Conservation (phyloP, 1,284 basidiomycete species). For the Inonotus hispidus region DNA sequence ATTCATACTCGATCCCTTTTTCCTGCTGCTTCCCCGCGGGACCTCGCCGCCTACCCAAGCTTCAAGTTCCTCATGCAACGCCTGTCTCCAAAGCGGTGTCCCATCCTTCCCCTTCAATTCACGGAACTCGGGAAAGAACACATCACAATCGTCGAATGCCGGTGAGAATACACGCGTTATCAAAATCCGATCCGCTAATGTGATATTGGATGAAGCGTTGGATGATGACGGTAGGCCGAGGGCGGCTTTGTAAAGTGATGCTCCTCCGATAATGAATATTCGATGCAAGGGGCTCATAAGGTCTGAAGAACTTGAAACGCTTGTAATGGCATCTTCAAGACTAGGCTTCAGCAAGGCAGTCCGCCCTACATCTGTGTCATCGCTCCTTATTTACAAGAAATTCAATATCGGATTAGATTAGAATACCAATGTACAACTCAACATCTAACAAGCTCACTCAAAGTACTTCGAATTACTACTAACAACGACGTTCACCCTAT, state of each 20-base stretch:
- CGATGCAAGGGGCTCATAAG: constrained; percentile 35
- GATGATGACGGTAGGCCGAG: constrained; percentile 40
- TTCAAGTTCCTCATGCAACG: constrained; percentile 56
- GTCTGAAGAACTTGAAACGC: constrained; percentile 12
- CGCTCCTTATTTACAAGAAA: not conserved
- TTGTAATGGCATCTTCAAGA: constrained; percentile 18
- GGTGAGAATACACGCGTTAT: constrained; percentile 81
- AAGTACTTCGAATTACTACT: constrained; percentile 59
- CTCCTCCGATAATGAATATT: constrained; percentile 87
- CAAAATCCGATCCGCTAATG: constrained; percentile 67
- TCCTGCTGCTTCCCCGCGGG: constrained; percentile 68
- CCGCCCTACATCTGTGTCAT: not conserved
- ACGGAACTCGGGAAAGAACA: constrained; percentile 77
- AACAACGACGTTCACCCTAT: constrained; percentile 79
- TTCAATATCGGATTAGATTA: not conserved
- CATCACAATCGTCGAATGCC: constrained; percentile 78
- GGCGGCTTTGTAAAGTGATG: constrained; percentile 74
- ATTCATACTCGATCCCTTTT: constrained; percentile 79
- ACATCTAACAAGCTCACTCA: constrained; percentile 48
- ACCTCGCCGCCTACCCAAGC: constrained; percentile 81
- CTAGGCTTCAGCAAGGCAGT: constrained; percentile 20
- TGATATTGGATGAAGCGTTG: not conserved
- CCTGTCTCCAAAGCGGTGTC: constrained; percentile 46
- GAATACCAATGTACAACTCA: not conserved
- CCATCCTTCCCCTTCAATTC: constrained; percentile 24